A percentile compares a stretch with the other conserved stretches of the same genome.
phyloP scores from a whole-genome alignment of 495 filamentous ascomycete species.

The Xylaria scruposa region DNA sequence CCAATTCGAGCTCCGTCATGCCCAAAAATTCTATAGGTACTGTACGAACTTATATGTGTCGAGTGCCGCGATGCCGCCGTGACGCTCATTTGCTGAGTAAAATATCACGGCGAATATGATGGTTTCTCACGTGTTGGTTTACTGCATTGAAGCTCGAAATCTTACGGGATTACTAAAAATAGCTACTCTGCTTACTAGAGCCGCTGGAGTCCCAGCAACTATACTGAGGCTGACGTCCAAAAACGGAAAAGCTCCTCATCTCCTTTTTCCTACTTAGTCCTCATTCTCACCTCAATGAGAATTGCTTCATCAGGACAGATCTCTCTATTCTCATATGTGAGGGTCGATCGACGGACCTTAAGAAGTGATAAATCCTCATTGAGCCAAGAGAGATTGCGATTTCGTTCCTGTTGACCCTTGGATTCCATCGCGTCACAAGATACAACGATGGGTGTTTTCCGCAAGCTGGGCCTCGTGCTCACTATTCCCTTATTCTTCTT shows the following conservation, averaged over 20 bases:
- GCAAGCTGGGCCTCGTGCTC: conserved; percentile 27
- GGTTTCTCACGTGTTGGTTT: conserved; percentile 19
- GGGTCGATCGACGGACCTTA: not conserved
- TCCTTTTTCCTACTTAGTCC: conserved; percentile 22
- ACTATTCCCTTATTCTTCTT: conserved; percentile 23
- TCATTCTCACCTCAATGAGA: conserved; percentile 7
- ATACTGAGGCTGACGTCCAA: conserved; percentile 19
- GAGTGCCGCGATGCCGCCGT: conserved; percentile 4
- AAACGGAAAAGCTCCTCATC: conserved; percentile 4
- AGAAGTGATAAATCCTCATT: not conserved
- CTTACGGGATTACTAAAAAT: conserved; percentile 28
- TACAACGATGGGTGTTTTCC: conserved; percentile 24
- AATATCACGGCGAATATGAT: not conserved
- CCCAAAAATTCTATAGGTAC: not conserved
- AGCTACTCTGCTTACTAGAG: conserved; percentile 22
- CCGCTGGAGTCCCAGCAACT: not conserved
- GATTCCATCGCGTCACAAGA: conserved; percentile 2
- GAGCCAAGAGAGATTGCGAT: conserved; percentile 6
- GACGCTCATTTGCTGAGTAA: conserved; percentile 22
- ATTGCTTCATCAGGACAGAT: conserved; percentile 27
- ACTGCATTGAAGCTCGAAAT: conserved; percentile 17
- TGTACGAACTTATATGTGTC: not conserved
- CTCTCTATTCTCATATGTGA: conserved; percentile 10
- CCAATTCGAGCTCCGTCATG: not conserved
- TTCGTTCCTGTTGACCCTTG: not conserved